Conservation (phyloP, 306 rosid species). For the Prunus campanulata region DNA sequence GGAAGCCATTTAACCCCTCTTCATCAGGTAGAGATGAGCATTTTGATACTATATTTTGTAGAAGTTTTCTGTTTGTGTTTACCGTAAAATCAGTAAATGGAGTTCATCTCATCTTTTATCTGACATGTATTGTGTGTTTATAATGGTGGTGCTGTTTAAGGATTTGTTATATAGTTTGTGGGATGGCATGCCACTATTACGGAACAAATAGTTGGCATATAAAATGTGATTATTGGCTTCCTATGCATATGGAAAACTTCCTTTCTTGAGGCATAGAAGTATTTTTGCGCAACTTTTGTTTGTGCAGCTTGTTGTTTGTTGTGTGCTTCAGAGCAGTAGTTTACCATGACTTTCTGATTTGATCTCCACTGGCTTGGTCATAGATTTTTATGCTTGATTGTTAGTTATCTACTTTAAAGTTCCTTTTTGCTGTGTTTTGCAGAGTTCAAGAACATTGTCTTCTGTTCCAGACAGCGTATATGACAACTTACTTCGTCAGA, state of each 20-base stretch:
- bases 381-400: background rate
- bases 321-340: background rate
- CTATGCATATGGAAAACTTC: background rate
- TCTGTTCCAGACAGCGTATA: slow-evolving; percentile 23
- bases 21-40: slow-evolving; percentile 46
- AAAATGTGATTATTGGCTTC: no score
- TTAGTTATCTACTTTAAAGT: background rate
- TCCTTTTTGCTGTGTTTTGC: background rate
- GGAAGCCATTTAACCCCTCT: slow-evolving; percentile 34
- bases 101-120: background rate
- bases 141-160: background rate
- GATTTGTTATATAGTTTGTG: background rate
- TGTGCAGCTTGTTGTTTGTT: background rate
- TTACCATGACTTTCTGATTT: background rate
- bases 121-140: background rate
- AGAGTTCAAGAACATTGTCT: slow-evolving; percentile 32
- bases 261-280: background rate
- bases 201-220: no score
- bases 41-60: background rate
- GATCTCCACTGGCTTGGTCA: background rate
- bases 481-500: slow-evolving; percentile 28
- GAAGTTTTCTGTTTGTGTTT: background rate
- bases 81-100: background rate
- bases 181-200: background rate
- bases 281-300: background rate